phyloP scores from a whole-genome alignment of 345 rosid genomes.

The Gossypium bickii region DNA sequence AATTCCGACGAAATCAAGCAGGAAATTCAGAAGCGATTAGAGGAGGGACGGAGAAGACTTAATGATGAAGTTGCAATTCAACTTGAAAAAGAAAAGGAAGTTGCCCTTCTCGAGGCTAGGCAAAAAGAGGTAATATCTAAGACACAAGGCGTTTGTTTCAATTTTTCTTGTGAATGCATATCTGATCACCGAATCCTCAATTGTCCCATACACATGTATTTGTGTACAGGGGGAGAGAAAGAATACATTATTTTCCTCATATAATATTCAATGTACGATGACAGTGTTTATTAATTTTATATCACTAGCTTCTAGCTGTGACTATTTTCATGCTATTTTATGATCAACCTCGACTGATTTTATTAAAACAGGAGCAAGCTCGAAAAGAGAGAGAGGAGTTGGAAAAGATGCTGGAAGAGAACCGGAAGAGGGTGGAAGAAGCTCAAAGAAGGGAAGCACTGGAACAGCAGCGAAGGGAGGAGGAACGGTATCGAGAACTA shows the following conservation, averaged over 20 bases:
- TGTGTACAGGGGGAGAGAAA: neutral
- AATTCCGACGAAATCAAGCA: slow-evolving; percentile 58
- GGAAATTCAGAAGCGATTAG: slow-evolving; percentile 63
- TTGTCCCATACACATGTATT: neutral
- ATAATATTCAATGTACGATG: too few relatives aligned
- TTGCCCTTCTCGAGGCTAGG: slow-evolving; percentile 61
- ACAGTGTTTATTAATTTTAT: neutral
- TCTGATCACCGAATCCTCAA: neutral
- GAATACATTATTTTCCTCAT: too few relatives aligned
- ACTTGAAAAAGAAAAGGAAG: slow-evolving; percentile 84
- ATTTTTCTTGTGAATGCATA: neutral
- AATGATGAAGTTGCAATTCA: slow-evolving; percentile 66
- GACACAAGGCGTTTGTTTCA: slow-evolving; percentile 8
- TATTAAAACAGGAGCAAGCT: slow-evolving; percentile 52
- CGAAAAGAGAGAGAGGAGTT: slow-evolving; percentile 65
- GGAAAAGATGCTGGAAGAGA: slow-evolving; percentile 78
- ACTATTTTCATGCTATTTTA: slow-evolving; percentile 2
- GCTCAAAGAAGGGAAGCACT: slow-evolving; percentile 80
- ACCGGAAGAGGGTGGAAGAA: slow-evolving; percentile 71
- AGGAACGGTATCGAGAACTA: slow-evolving; percentile 71
- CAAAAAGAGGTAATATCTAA: slow-evolving; percentile 60
- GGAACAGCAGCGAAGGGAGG: slow-evolving; percentile 79
- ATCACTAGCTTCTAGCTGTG: neutral
- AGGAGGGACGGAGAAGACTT: slow-evolving; percentile 73
- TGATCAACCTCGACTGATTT: neutral